Percentiles rank a stretch among this genome's conserved stretches.
These are phyloP conservation scores for Liquidambar formosana DNA, from an alignment of 164 flowering plant species.

Conservation along the genomic window DNA sequence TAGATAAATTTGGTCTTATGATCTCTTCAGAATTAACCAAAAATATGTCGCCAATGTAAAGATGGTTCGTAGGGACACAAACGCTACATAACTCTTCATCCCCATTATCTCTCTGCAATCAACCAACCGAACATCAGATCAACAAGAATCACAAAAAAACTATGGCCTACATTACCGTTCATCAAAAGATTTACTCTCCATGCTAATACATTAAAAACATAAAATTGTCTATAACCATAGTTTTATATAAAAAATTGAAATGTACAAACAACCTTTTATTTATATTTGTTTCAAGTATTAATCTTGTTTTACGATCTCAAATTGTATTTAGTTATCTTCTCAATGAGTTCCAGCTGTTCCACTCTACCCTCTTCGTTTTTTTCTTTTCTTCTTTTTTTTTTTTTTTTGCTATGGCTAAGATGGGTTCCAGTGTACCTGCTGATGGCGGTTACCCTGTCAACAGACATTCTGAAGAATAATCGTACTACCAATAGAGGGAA, in stretches of 20 bases:
- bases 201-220: background rate
- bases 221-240: background rate
- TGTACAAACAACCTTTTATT: background rate
- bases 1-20: constrained; percentile 39
- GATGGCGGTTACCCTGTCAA: too few relatives aligned
- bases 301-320: background rate
- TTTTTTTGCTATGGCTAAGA: too few relatives aligned
- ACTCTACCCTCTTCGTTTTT: too few relatives aligned
- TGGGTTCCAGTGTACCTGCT: background rate
- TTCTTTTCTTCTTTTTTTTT: too few relatives aligned
- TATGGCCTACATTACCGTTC: background rate
- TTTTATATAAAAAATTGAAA: background rate
- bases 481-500: background rate
- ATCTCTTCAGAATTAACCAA: constrained; percentile 39
- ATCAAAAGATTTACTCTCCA: background rate
- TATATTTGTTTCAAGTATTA: background rate
- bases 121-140: background rate
- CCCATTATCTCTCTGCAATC: constrained; percentile 29
- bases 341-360: background rate
- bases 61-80: constrained; percentile 41
- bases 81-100: constrained; percentile 46
- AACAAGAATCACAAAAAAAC: background rate
- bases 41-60: constrained; percentile 41
- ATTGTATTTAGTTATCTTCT: background rate
- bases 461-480: background rate